Evolutionary conservation across 306 rosid species (phyloP).

Genomic region (Dryas octopetala): DNA sequence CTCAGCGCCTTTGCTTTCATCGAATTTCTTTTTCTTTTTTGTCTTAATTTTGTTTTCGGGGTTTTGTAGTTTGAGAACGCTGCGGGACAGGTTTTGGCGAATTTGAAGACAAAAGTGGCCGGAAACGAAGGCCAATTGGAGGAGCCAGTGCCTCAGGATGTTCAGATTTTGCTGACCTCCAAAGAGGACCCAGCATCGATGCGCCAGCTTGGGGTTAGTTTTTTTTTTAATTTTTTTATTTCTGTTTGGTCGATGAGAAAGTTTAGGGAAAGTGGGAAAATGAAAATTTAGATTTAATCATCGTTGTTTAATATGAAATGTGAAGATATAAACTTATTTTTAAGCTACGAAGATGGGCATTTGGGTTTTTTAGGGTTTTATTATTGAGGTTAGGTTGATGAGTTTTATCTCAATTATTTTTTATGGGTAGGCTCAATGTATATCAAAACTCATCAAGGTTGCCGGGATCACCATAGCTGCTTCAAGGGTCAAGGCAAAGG

Average conservation of each 20-base stretch:
- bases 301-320: not conserved
- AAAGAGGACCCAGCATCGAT: constrained; percentile 73
- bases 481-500: constrained; percentile 94
- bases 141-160: constrained; percentile 76
- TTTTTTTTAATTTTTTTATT: no score
- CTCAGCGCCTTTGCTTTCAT: not conserved
- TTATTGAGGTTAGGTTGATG: not conserved
- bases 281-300: not conserved
- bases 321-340: not conserved
- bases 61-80: constrained; percentile 80
- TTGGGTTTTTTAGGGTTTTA: not conserved
- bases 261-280: not conserved
- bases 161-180: constrained; percentile 88
- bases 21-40: not conserved
- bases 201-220: constrained; percentile 84
- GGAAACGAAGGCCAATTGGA: constrained; percentile 88
- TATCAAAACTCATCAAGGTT: constrained; percentile 81
- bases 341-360: not conserved
- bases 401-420: not conserved
- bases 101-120: constrained; percentile 74
- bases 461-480: constrained; percentile 96
- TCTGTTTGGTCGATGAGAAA: constrained; percentile 3
- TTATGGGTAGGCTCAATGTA: constrained; percentile 66
- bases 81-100: constrained; percentile 85
- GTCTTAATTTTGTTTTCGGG: not conserved